phyloP scores from a whole-genome alignment of 352 stramenopile species.

The Albugo candida region DNA sequence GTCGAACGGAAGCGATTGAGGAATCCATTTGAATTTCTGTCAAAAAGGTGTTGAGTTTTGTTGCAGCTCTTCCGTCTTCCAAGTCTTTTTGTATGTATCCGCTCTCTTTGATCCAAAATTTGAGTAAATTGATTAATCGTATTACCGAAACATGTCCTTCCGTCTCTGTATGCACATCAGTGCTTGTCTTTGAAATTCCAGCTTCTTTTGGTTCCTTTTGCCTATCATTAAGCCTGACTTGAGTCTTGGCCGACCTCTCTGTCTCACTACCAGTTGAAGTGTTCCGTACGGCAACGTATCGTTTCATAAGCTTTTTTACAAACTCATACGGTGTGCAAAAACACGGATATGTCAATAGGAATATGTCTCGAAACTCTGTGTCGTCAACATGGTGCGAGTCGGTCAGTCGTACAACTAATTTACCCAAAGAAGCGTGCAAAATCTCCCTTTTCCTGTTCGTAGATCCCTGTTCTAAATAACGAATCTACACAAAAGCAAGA shows the following conservation, averaged over 20 bases:
- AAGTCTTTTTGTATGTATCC: slow-evolving; percentile 68
- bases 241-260: slow-evolving; percentile 32
- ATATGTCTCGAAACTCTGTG: slow-evolving; percentile 69
- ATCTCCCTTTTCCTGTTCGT: slow-evolving; percentile 58
- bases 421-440: slow-evolving; percentile 68
- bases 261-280: slow-evolving; percentile 27
- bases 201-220: background rate
- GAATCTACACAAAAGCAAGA: slow-evolving; percentile 22
- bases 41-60: slow-evolving; percentile 53
- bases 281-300: slow-evolving; percentile 54
- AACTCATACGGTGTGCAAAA: slow-evolving; percentile 76
- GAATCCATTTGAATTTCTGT: slow-evolving; percentile 59
- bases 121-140: slow-evolving; percentile 66
- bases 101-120: slow-evolving; percentile 80
- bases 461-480: slow-evolving; percentile 42
- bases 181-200: slow-evolving; percentile 3
- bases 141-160: slow-evolving; percentile 76
- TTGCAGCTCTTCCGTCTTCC: slow-evolving; percentile 32
- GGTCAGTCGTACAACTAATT: slow-evolving; percentile 62
- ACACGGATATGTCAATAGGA: slow-evolving; percentile 60
- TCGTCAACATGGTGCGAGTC: slow-evolving; percentile 77
- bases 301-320: slow-evolving; percentile 76
- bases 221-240: slow-evolving; percentile 4
- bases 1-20: slow-evolving; percentile 46
- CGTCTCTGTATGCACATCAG: slow-evolving; percentile 61